phyloP scores from a whole-genome alignment of 495 filamentous ascomycete genomes.

The Eremomyces bilateralis region DNA sequence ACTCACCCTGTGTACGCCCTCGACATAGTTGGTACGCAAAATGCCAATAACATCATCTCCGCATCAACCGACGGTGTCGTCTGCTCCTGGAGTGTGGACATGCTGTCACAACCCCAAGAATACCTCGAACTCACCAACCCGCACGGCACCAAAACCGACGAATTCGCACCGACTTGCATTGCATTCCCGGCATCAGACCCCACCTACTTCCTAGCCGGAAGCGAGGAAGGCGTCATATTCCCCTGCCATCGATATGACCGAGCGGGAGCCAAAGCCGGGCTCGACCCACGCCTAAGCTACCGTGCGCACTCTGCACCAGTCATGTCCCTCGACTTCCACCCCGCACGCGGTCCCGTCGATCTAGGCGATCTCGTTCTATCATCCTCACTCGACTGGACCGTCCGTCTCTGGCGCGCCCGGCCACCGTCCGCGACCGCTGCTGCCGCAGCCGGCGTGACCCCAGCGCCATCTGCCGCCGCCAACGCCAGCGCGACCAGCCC shows the following conservation, averaged over 20 bases:
- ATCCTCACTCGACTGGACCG: slow-evolving; percentile 79
- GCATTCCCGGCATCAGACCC: slow-evolving; percentile 90
- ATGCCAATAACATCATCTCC: slow-evolving; percentile 94
- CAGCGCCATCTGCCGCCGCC: slow-evolving; percentile 9
- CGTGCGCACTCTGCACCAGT: slow-evolving; percentile 78
- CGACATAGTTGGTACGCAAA: slow-evolving; percentile 90
- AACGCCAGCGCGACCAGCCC: slow-evolving; percentile 32
- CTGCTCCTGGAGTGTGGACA: slow-evolving; percentile 91
- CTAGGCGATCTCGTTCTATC: slow-evolving; percentile 86
- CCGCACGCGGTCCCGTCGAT: slow-evolving; percentile 71
- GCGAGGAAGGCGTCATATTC: slow-evolving; percentile 87
- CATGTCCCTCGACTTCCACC: slow-evolving; percentile 91
- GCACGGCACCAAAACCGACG: slow-evolving; percentile 77
- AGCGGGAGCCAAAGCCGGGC: slow-evolving; percentile 86
- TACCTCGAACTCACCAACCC: slow-evolving; percentile 67
- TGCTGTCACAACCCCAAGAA: slow-evolving; percentile 90
- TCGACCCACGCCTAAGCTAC: slow-evolving; percentile 68
- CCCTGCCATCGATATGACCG: slow-evolving; percentile 94
- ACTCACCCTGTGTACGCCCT: slow-evolving; percentile 93
- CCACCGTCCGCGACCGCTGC: slow-evolving; percentile 39
- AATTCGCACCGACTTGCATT: slow-evolving; percentile 88
- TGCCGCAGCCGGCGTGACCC: slow-evolving; percentile 23
- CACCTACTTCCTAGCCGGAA: slow-evolving; percentile 91
- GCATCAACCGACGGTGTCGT: slow-evolving; percentile 91
- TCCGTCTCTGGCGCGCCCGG: slow-evolving; percentile 86